These are phyloP conservation scores for Uronychia binucleata DNA, from an alignment of 73 alveolate species.

Conservation along the genomic window DNA sequence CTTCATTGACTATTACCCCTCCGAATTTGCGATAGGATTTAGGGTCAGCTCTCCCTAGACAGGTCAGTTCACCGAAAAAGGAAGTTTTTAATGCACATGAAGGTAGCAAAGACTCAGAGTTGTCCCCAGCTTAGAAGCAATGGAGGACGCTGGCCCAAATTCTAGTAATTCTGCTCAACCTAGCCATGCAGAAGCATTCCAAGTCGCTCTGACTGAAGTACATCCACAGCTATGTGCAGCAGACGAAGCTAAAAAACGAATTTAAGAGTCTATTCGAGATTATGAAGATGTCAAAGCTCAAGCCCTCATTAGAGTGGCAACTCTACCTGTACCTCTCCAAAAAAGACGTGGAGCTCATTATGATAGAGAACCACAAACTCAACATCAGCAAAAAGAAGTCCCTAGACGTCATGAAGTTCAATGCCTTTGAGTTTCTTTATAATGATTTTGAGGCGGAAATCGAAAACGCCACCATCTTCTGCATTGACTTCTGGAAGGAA, in stretches of 20 bases:
- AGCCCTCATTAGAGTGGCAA: background rate
- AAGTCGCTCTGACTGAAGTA: slow-evolving; percentile 22
- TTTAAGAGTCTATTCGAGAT: slow-evolving; percentile 36
- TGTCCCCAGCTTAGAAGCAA: too few species aligned
- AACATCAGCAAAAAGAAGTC: background rate
- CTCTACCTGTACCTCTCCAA: background rate
- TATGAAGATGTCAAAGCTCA: slow-evolving; percentile 17
- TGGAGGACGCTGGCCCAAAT: background rate
- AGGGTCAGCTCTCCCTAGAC: too few species aligned
- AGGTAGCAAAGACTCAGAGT: too few species aligned
- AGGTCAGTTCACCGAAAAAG: too few species aligned
- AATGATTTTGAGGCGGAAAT: background rate
- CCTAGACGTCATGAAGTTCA: background rate
- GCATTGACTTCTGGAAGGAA: slow-evolving; percentile 49
- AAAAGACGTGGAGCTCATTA: background rate
- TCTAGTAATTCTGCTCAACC: slow-evolving; percentile 10
- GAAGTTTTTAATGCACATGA: too few species aligned
- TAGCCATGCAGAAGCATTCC: slow-evolving; percentile 22
- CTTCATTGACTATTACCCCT: too few species aligned
- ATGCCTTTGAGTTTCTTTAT: background rate
- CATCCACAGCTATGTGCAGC: slow-evolving; percentile 11
- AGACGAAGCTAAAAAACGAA: slow-evolving; percentile 33
- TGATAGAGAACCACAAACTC: background rate
- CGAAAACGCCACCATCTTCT: slow-evolving; percentile 1
- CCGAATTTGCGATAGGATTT: too few species aligned